Evolutionary conservation across 2,329 filamentous ascomycete genomes (phyloP).

Genomic region (Ophiostoma ulmi): DNA sequence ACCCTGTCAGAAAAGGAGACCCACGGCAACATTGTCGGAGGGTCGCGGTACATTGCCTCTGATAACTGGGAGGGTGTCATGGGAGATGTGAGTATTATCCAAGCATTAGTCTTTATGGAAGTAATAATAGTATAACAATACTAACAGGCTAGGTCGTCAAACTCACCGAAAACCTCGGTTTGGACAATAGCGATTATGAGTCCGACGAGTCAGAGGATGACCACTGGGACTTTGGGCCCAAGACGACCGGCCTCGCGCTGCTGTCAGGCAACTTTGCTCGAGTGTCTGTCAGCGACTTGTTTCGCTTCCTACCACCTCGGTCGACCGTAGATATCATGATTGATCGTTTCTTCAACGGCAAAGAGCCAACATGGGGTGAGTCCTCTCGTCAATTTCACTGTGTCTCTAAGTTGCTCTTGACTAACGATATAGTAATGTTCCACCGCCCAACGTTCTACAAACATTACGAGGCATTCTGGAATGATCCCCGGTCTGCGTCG

Average conservation of each 20-base stretch:
- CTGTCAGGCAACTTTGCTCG: slow-evolving; percentile 27
- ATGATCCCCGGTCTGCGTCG: slow-evolving; percentile 21
- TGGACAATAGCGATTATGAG: slow-evolving; percentile 5
- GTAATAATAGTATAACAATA: background rate
- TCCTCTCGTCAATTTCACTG: background rate
- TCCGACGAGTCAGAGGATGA: slow-evolving; percentile 19
- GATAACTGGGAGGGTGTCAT: slow-evolving; percentile 34
- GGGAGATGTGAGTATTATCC: slow-evolving; percentile 22
- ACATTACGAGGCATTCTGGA: slow-evolving; percentile 34
- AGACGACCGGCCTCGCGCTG: slow-evolving; percentile 27
- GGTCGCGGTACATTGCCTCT: slow-evolving; percentile 31
- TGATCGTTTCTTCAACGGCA: slow-evolving; percentile 30
- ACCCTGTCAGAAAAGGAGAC: background rate
- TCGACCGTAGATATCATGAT: slow-evolving; percentile 29
- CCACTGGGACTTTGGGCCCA: slow-evolving; percentile 18
- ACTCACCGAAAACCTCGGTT: slow-evolving; percentile 24
- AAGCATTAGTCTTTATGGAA: background rate
- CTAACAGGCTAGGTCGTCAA: slow-evolving; percentile 17
- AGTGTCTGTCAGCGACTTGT: slow-evolving; percentile 24
- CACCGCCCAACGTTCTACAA: slow-evolving; percentile 32
- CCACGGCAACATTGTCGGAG: slow-evolving; percentile 23
- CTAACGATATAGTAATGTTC: slow-evolving; percentile 30
- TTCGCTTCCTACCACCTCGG: slow-evolving; percentile 28
- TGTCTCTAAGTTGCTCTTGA: background rate
- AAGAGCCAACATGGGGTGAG: slow-evolving; percentile 28